These are phyloP conservation scores for Hypsizygus ulmarius DNA, from an alignment of 1,284 basidiomycete species.

Conservation along the genomic window DNA sequence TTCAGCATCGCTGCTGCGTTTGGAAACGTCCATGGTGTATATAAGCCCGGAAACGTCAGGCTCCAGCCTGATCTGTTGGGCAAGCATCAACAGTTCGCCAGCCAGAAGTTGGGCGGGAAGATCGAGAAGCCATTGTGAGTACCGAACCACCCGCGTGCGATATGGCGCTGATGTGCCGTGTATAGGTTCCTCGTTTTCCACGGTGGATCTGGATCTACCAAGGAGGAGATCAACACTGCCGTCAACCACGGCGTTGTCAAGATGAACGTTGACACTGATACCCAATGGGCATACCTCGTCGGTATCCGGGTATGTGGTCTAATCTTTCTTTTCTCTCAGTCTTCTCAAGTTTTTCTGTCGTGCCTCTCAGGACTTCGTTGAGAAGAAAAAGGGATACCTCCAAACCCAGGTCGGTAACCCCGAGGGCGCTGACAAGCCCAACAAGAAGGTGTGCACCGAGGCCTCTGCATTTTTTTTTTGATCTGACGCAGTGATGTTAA, in stretches of 20 bases:
- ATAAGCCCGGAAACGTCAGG: slow-evolving; percentile 92
- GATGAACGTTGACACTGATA: slow-evolving; percentile 97
- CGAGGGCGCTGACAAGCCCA: slow-evolving; percentile 91
- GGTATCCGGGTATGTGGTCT: slow-evolving; percentile 74
- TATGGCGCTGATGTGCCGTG: slow-evolving; percentile 4
- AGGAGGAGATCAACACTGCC: slow-evolving; percentile 94
- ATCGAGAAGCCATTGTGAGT: slow-evolving; percentile 80
- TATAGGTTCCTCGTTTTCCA: slow-evolving; percentile 97
- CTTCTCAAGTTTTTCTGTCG: no score
- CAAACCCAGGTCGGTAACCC: slow-evolving; percentile 91
- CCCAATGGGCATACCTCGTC: slow-evolving; percentile 88
- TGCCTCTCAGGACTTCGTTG: slow-evolving; percentile 68
- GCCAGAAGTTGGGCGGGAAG: slow-evolving; percentile 67
- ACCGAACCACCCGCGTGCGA: neutral
- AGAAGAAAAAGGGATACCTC: slow-evolving; percentile 84
- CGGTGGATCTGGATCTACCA: slow-evolving; percentile 97
- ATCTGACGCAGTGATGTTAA: slow-evolving; percentile 5
- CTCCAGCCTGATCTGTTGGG: slow-evolving; percentile 90
- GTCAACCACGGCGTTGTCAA: slow-evolving; percentile 94
- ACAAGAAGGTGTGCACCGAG: slow-evolving; percentile 79
- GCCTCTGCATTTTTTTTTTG: neutral
- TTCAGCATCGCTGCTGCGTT: slow-evolving; percentile 98
- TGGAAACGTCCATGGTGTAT: slow-evolving; percentile 95
- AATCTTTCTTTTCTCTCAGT: neutral
- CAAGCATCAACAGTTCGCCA: slow-evolving; percentile 87